Conservation (phyloP, 805 yeast species). For the Tetrapisispora arboricola region DNA sequence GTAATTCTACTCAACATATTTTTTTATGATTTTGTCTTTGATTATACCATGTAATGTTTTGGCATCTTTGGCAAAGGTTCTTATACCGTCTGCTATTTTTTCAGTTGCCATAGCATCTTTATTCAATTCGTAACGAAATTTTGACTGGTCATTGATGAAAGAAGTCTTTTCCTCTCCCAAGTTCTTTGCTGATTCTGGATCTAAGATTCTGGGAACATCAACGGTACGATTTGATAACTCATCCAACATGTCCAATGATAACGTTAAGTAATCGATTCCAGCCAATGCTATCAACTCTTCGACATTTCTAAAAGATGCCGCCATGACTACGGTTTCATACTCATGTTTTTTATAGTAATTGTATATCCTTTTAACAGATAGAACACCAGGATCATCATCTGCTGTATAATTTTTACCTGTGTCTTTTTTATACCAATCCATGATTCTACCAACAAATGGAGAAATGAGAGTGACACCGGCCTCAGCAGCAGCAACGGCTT, state of each 20-base stretch:
- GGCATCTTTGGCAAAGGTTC: constrained; percentile 90
- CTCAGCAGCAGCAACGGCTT: constrained; percentile 98
- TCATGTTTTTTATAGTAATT: constrained; percentile 95
- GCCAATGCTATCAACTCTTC: constrained; percentile 94
- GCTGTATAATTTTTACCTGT: constrained; percentile 78
- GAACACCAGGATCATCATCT: constrained; percentile 86
- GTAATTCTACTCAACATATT: not conserved
- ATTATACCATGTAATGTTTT: constrained; percentile 47
- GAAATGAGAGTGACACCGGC: constrained; percentile 91
- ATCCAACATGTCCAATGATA: constrained; percentile 84
- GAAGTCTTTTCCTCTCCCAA: constrained; percentile 54
- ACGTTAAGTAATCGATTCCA: constrained; percentile 91
- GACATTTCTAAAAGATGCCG: constrained; percentile 95
- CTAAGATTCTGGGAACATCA: constrained; percentile 69
- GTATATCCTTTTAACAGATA: constrained; percentile 75
- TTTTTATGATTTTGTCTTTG: not conserved
- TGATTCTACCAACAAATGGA: constrained; percentile 96
- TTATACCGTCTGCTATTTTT: constrained; percentile 94
- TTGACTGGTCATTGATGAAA: constrained; percentile 73
- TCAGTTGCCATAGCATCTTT: constrained; percentile 98
- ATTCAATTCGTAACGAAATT: constrained; percentile 81
- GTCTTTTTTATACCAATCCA: constrained; percentile 93
- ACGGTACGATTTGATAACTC: constrained; percentile 68
- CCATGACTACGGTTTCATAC: constrained; percentile 97
- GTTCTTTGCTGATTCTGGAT: constrained; percentile 47